Base-by-base conservation (phyloP, 805 yeast species). In the Ogataea neopini region DNA sequence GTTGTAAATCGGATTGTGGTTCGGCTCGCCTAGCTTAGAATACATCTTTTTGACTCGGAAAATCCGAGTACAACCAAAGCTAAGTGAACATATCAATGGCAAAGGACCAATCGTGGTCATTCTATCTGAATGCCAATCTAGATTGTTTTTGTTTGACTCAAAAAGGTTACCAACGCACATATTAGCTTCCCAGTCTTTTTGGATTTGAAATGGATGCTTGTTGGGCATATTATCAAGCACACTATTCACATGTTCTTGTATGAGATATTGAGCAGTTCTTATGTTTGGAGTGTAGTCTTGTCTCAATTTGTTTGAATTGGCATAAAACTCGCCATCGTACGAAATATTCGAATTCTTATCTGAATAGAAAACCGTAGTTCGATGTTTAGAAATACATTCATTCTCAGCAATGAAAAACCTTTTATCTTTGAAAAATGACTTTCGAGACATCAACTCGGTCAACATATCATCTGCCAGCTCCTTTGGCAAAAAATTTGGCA, bases 121-220 rank as follows among this genome's bases (percentile, higher is more conserved):
- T 47, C 86, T 76, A 62, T 87, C 96, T 2, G 90, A 81, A 61
- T 87, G 95, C 80, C 83, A 86, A 42, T 84, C 89, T 26, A 86
- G 72, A 50, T 80, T 71, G 49, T 77, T 77, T 4, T 69, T 64
- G 7, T 75, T 71, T 4, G 68, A 65, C 6, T 73, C 75, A 62
- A 80, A 87, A 44, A 70, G 66, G 55, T 86, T 86, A 15, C 78
- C 76, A 3, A 84, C 72, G 18, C 81, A 79, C 10, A 77, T 63
- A 45, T 77, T 75, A 13, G 79, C 79, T 2, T 55, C 55, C 90
- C 90, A 85, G 7, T 58, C 58, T 6, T 51, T 50, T 28, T 52
- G 53, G 22, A 54, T 51, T 52, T 81, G 81, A 43, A 63, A 75
- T 1, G 72, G 71, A 25, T 70, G 61, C 33, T 49, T 54, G 0